A percentile compares a stretch with the other conserved stretches of the same genome.
phyloP scores from a whole-genome alignment of 2,329 filamentous ascomycete species.

The Colletotrichum sp. region DNA sequence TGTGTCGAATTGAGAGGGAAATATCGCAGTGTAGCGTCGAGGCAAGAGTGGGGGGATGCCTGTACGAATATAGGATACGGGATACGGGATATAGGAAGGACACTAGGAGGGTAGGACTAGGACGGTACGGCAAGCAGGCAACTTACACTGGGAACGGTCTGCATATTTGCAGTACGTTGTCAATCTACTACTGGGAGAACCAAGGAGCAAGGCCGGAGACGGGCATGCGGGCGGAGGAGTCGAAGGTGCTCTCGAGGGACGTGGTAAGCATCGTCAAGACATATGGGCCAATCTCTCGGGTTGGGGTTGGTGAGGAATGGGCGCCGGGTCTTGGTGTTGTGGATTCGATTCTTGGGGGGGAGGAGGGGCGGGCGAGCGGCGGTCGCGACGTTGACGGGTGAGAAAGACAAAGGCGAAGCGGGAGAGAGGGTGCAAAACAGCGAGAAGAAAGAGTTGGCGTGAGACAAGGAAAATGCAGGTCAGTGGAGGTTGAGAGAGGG shows the following conservation, averaged over 20 bases:
- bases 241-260: constrained; percentile 15
- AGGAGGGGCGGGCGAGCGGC: background rate
- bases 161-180: constrained; percentile 50
- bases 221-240: constrained; percentile 21
- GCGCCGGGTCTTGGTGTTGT: background rate
- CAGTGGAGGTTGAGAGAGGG: background rate
- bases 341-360: background rate
- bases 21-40: background rate
- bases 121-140: background rate
- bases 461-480: background rate
- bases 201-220: background rate
- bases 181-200: constrained; percentile 40
- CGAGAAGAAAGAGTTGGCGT: background rate
- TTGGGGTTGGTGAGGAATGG: constrained; percentile 1
- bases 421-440: background rate
- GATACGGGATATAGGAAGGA: background rate
- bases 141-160: constrained; percentile 58
- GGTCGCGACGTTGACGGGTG: background rate
- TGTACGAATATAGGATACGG: constrained; percentile 8
- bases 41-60: constrained; percentile 12
- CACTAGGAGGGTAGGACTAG: background rate
- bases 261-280: constrained; percentile 24
- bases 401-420: background rate
- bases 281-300: constrained; percentile 18
- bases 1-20: background rate